Evolutionary conservation across 768 basidiomycete genomes (phyloP), one percentile per base, ranked within the genome.

Genomic region (Lactarius trivialis): DNA sequence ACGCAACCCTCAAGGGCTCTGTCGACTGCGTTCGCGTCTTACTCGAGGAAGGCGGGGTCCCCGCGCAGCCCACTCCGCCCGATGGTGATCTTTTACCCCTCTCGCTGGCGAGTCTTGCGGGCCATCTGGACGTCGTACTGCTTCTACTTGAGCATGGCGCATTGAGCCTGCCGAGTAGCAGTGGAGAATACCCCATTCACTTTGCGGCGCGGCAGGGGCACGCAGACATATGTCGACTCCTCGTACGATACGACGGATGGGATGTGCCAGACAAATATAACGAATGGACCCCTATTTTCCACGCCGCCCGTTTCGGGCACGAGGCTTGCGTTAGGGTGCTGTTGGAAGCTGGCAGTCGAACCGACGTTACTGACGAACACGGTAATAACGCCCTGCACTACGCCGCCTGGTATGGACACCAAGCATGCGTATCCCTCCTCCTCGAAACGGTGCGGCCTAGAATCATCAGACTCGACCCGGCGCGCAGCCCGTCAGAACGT

Each of bases 161-260:
- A 4, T 79, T 81, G 53, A 88, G 89, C 64, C 66, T 90, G 19
- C 83, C 95, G 1, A 97, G 98, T 70, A 91, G 85, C 60, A 97
- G 93, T 64, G 97, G 97, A n/a, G 89, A 97, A 72, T 98, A 91
- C 70, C 94, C 97, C 0, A 91, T 96, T 68, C 97, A 99, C 75
- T 82, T 98, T 26, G 96, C 97, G 26, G 94, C 95, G 8, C 84
- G 91, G 60, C 89, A 93, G 70, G 97, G 97, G 4, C 94, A 97
- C 65, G 82, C 81, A 8, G 83, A 86, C n/a, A 84, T 97, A 21
- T 96, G 95, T 72, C 79, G 76, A 61, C 73, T 93, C 7, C 82
- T 99, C 36, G 76, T 93, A 4, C 77, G 77, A 33, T 84, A 84
- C 43, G 87, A 84, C 54, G 92, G 86, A 41, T 92, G 86, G 85